These are phyloP conservation scores for Mycena filopes DNA, from an alignment of 768 basidiomycete genomes.

Conservation along the genomic window DNA sequence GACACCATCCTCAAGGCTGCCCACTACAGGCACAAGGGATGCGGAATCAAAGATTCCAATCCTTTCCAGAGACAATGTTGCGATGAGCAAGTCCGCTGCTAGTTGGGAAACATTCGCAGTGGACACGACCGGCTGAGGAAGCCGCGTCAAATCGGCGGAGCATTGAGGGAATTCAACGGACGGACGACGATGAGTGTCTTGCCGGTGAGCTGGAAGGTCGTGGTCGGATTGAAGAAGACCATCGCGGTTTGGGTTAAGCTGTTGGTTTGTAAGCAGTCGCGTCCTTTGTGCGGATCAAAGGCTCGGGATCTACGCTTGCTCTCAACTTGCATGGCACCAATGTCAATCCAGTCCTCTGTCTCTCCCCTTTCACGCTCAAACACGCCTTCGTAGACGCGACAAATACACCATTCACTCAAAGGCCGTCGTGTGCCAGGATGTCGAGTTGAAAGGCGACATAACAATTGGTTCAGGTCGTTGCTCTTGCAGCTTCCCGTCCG, in stretches of 20 bases:
- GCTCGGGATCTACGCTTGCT: conserved; percentile 3
- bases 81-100: conserved; percentile 77
- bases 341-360: conserved; percentile 31
- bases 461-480: conserved; percentile 84
- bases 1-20: conserved; percentile 70
- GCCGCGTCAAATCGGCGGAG: conserved; percentile 13
- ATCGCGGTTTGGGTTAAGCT: conserved; percentile 27
- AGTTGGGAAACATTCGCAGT: conserved; percentile 86
- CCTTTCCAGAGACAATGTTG: conserved; percentile 67
- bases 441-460: conserved; percentile 93
- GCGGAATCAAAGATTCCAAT: conserved; percentile 73
- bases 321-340: conserved; percentile 38
- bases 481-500: neutral
- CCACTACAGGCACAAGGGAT: conserved; percentile 76
- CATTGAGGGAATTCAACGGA: conserved; percentile 28
- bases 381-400: conserved; percentile 68
- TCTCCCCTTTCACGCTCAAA: conserved; percentile 8
- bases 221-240: conserved; percentile 49
- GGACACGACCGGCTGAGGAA: conserved; percentile 73
- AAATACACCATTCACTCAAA: conserved; percentile 92
- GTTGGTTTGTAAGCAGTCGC: neutral
- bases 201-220: conserved; percentile 41
- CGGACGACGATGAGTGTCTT: conserved; percentile 59
- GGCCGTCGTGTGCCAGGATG: conserved; percentile 92
- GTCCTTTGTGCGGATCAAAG: neutral